A percentile compares a stretch with the other conserved stretches of the same genome.
phyloP scores from a whole-genome alignment of 345 rosid genomes.

The Ceriops tagal region DNA sequence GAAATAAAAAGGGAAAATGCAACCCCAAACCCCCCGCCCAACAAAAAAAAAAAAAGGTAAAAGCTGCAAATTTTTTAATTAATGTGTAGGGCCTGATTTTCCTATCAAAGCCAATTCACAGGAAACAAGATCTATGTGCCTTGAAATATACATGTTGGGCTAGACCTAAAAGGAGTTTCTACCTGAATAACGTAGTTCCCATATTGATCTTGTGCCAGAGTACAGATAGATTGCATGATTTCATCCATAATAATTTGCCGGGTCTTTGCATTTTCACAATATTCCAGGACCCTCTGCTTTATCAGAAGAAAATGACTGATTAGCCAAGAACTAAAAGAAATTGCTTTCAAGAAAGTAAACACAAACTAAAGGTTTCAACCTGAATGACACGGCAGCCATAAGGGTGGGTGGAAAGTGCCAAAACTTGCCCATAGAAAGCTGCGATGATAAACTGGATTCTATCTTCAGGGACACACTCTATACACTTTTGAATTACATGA shows the following conservation, averaged over 20 bases:
- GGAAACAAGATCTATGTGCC: neutral
- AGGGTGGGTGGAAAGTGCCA: constrained; percentile 86
- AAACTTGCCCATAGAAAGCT: constrained; percentile 81
- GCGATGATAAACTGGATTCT: constrained; percentile 78
- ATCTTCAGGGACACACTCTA: constrained; percentile 84
- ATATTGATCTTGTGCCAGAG: constrained; percentile 86
- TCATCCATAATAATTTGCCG: constrained; percentile 80
- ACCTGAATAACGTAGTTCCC: constrained; percentile 99
- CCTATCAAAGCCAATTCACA: neutral
- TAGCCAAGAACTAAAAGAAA: constrained; percentile 7
- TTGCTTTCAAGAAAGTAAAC: neutral
- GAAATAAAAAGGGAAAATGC: neutral
- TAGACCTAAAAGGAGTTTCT: neutral
- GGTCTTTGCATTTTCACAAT: constrained; percentile 59
- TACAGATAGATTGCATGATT: constrained; percentile 70
- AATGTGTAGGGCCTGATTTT: neutral
- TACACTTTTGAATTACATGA: constrained; percentile 96
- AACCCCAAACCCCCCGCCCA: neutral
- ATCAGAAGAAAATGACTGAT: constrained; percentile 13
- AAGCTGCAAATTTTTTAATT: neutral
- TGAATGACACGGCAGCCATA: constrained; percentile 99
- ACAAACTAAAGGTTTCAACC: constrained; percentile 33
- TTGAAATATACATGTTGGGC: neutral
- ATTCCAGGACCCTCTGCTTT: constrained; percentile 83
- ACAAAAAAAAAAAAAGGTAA: neutral